Conservation (phyloP, 1,284 basidiomycete genomes). For the Mrakiaceae sp. region DNA sequence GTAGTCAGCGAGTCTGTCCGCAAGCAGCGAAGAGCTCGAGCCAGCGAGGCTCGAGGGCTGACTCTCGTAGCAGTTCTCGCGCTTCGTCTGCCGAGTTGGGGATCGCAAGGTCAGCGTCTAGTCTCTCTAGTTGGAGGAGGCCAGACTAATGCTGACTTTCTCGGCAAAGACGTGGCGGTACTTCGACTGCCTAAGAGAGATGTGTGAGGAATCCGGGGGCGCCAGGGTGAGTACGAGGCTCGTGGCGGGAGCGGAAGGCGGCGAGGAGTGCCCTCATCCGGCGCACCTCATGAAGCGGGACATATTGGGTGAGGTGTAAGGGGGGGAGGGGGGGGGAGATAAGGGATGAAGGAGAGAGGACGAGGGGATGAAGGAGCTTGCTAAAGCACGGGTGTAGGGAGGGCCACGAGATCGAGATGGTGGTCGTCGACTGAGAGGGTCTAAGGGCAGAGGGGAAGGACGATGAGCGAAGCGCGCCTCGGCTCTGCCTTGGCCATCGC, state of each 20-base stretch:
- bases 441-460: too few species aligned
- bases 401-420: too few species aligned
- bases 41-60: neutral
- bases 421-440: too few species aligned
- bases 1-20: neutral
- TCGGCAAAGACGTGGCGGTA: conserved; percentile 81
- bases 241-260: neutral
- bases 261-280: neutral
- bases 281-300: conserved; percentile 47
- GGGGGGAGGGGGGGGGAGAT: neutral
- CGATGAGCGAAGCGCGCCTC: too few species aligned
- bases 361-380: too few species aligned
- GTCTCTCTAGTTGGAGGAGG: neutral
- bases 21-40: neutral
- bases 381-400: too few species aligned
- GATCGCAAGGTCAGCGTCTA: neutral
- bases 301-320: conserved; percentile 27
- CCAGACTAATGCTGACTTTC: conserved; percentile 45
- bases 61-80: conserved; percentile 12
- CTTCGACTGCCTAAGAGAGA: conserved; percentile 35
- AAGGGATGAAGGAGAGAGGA: neutral
- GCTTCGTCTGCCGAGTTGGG: conserved; percentile 24
- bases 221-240: neutral
- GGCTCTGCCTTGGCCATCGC: too few species aligned
- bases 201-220: conserved; percentile 1